phyloP scores from a whole-genome alignment of 1,284 basidiomycete species.

The Cryptococcus amylolentus region DNA sequence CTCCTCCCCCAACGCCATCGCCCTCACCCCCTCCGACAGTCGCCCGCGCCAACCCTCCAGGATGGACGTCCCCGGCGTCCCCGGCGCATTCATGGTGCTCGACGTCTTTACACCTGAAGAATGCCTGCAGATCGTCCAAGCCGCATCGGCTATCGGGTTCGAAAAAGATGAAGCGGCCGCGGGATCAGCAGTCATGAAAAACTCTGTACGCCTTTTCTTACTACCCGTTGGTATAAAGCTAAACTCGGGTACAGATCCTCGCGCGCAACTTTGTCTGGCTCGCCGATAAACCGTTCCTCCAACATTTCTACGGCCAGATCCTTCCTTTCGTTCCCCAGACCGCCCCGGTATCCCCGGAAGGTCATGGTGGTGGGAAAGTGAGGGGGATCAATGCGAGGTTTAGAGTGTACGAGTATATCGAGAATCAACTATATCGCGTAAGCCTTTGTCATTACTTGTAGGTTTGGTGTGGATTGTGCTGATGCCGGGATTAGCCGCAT shows the following conservation, averaged over 20 bases:
- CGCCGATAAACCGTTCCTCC: conserved; percentile 53
- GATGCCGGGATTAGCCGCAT: conserved; percentile 40
- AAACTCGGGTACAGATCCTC: conserved; percentile 33
- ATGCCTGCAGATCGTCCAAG: conserved; percentile 53
- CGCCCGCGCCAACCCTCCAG: conserved; percentile 19
- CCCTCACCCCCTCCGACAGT: conserved; percentile 46
- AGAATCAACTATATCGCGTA: conserved; percentile 55
- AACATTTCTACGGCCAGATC: conserved; percentile 52
- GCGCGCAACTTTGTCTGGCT: conserved; percentile 60
- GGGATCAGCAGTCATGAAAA: conserved; percentile 52
- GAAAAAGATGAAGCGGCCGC: conserved; percentile 55
- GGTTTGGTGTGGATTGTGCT: background rate
- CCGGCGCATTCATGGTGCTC: conserved; percentile 54
- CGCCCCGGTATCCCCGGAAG: conserved; percentile 34
- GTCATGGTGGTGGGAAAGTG: conserved; percentile 51
- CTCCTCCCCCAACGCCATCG: conserved; percentile 49
- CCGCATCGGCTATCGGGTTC: conserved; percentile 54
- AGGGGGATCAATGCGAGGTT: conserved; percentile 57
- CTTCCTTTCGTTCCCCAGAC: conserved; percentile 49
- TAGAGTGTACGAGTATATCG: conserved; percentile 55
- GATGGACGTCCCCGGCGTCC: conserved; percentile 50
- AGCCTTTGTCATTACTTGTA: conserved; percentile 16
- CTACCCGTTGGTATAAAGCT: background rate
- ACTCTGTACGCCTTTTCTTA: conserved; percentile 41
- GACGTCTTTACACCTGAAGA: conserved; percentile 54